These are phyloP conservation scores for Amanita fuliginea DNA, from an alignment of 768 basidiomycete species.

Conservation along the genomic window DNA sequence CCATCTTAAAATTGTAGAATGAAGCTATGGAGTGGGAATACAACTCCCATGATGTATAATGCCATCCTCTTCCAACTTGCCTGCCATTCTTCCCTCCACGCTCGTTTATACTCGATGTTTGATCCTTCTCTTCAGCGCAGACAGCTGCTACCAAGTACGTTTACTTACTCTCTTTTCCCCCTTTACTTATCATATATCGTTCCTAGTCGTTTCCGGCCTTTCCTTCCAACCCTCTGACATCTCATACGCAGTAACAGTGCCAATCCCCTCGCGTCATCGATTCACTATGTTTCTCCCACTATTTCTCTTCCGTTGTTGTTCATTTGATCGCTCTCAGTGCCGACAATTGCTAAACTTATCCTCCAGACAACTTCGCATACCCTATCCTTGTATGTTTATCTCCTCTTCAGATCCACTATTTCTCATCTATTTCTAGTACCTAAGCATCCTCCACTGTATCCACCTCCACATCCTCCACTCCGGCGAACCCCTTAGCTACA, in stretches of 20 bases:
- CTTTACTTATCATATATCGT: neutral
- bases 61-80: neutral
- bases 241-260: too few relatives aligned
- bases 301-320: neutral
- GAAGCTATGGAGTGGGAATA: slow-evolving; percentile 8
- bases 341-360: neutral
- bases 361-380: neutral
- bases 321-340: neutral
- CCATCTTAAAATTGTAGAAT: slow-evolving; percentile 30
- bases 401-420: neutral
- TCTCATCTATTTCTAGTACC: slow-evolving; percentile 4
- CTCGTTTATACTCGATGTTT: neutral
- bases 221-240: too few relatives aligned
- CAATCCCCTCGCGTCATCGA: neutral
- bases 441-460: slow-evolving; percentile 2
- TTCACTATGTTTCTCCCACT: too few relatives aligned
- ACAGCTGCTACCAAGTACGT: slow-evolving; percentile 1
- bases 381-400: neutral
- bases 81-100: neutral
- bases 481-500: slow-evolving; percentile 3
- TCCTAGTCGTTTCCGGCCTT: too few relatives aligned
- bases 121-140: neutral
- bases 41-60: neutral
- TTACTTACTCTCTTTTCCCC: neutral
- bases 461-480: neutral